Base-by-base conservation (phyloP, 202 grass and related monocot species). In the Cymbopogon flexuosus region DNA sequence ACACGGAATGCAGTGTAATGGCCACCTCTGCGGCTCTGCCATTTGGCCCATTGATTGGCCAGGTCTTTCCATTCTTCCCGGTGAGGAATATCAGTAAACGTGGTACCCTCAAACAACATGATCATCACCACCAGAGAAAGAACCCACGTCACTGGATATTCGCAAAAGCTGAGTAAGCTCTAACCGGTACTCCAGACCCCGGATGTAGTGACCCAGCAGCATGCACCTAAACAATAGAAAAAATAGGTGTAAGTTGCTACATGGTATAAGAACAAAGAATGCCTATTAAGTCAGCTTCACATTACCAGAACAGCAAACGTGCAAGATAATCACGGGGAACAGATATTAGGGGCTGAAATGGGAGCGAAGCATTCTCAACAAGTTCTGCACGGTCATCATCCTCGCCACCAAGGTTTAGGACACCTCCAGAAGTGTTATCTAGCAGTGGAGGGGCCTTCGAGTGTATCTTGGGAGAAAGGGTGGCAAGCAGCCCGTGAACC, bases 281-380 rank as follows among this genome's bases (percentile, higher is more conserved):
- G 21, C 24, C 13, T 57, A 62, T 36, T 21, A 29, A 71, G 43
- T 52, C 60, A 74, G 51, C 8, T 75, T 76, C 30, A 14, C 36
- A 79, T 81, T 91, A 99, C 96, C 96, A 99, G 88, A 99, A 99
- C 59, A 99, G 77, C 57, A 99, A 86, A 10, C 92, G 96, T 73
- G 96, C 96, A 37, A 99, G 90, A 76, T 93, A 99, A 84, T 95
- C 92, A 72, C 96, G 88, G 8, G 90, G 82, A 42, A 99, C 90
- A 79, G 96, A 93, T 86, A 99, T 93, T 35, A 93, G 72, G 37
- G 96, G 90, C 59, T 90, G 96, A 86, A 95, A 99, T 5, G 86
- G 86, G 39, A 99, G 84, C 56, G 90, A 93, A 46, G 87, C 78
- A 72, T 99, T 99, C 86, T 93, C 96, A 1, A 93, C 80, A 52